A percentile compares a stretch with the other conserved stretches of the same genome.
Evolutionary conservation across 2,329 filamentous ascomycete genomes (phyloP).

Genomic region (Keithomyces neogunnii): DNA sequence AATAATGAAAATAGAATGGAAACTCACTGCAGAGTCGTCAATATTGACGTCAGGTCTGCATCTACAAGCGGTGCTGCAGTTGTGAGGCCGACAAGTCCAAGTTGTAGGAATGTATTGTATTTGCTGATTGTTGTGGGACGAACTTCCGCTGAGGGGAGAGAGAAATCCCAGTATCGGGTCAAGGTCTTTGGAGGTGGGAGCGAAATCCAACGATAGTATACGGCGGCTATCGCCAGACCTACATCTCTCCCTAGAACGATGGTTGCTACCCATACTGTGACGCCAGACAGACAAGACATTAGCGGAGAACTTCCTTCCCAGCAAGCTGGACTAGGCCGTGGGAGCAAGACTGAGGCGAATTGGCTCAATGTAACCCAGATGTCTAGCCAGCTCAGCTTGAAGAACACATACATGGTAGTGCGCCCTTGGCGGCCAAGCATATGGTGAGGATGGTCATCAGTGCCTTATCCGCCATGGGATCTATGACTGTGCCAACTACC

Average conservation of each 20-base stretch:
- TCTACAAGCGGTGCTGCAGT: slow-evolving; percentile 70
- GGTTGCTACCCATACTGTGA: slow-evolving; percentile 70
- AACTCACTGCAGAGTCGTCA: slow-evolving; percentile 57
- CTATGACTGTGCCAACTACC: slow-evolving; percentile 88
- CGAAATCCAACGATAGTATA: slow-evolving; percentile 95
- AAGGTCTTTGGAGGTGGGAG: slow-evolving; percentile 91
- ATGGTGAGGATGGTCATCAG: slow-evolving; percentile 92
- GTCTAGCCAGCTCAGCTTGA: neutral
- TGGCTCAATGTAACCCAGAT: neutral
- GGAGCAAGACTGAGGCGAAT: neutral
- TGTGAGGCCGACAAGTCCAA: slow-evolving; percentile 77
- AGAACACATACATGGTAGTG: slow-evolving; percentile 58
- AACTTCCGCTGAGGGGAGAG: slow-evolving; percentile 77
- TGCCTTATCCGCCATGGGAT: slow-evolving; percentile 93
- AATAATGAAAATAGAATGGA: too few species aligned
- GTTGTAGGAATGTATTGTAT: slow-evolving; percentile 87
- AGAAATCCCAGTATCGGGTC: slow-evolving; percentile 93
- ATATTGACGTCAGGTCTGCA: slow-evolving; percentile 43
- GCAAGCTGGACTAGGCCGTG: neutral
- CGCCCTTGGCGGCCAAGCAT: slow-evolving; percentile 73
- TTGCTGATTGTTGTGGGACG: slow-evolving; percentile 78
- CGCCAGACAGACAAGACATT: neutral
- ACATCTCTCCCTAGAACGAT: slow-evolving; percentile 87
- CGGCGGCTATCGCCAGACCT: slow-evolving; percentile 72
- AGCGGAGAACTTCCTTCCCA: neutral